Evolutionary conservation across 208 protist genomes (phyloP), one percentile per base, ranked within the genome.

Genomic region (Trypanosoma boissoni): DNA sequence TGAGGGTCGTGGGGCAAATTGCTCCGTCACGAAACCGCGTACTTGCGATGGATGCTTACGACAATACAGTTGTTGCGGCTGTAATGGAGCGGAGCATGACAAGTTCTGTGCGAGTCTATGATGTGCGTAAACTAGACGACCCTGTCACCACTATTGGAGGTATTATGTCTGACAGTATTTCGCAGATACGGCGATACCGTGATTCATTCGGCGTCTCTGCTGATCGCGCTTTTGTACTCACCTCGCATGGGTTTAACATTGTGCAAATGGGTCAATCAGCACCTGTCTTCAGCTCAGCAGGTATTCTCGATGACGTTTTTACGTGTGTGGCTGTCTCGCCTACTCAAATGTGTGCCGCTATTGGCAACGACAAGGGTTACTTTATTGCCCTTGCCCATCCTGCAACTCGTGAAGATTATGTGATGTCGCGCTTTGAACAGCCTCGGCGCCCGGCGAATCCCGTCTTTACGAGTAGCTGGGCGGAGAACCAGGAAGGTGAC

Each of bases 311-410:
- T 16, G 80, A 76, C 48, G 56, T 68, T 36, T 90, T 70, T 75
- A 88, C 82, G 1, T 64, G 74, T 2, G 76, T 89, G 37, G 68
- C 83, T 23, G 78, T 95, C 32, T 91, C 85, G 8, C 86, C 80
- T 32, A 86, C 76, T 31, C 71, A 51, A 52, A 89, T 84, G 76
- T 91, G 88, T 58, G 83, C 86, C 16, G 88, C 80, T 34, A 80
- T 95, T 32, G 88, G 88, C 26, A 95, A 82, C 67, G 83, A 95
- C 72, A 92, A 91, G 71, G 83, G 85, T 20, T 72, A 77, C 39
- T 90, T 92, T 62, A 76, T 84, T 48, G 77, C 86, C 12, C 71
- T 87, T 52, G 79, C 80, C n/a, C 75, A 91, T 60, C 83, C 85
- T 1, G 74, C 80, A 53, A 86, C 70, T 27, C 67, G 74, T 16